Evolutionary conservation across 345 rosid species (phyloP).

Genomic region (Luvunga scandens): DNA sequence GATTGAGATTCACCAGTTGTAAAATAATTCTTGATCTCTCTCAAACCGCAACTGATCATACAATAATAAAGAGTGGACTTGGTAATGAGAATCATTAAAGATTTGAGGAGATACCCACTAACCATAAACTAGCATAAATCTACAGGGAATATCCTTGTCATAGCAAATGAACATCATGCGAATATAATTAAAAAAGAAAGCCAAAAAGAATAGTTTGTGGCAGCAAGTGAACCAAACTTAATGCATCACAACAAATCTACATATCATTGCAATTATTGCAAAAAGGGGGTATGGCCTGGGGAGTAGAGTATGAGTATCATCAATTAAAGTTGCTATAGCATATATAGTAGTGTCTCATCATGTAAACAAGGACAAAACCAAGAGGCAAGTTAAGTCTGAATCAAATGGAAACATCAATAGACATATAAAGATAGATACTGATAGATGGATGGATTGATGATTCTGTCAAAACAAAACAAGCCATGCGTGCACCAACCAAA

Average conservation of each 20-base stretch:
- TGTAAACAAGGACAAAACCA: conserved; percentile 7
- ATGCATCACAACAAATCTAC: conserved; percentile 1
- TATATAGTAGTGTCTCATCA: neutral
- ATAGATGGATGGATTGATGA: conserved; percentile 17
- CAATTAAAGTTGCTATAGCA: neutral
- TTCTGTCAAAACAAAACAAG: conserved; percentile 14
- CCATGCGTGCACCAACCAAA: conserved; percentile 40
- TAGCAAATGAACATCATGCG: conserved; percentile 6
- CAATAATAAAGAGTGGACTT: neutral
- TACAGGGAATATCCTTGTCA: conserved; percentile 20
- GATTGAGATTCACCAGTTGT: neutral
- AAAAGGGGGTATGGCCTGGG: neutral
- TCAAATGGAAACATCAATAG: conserved; percentile 19
- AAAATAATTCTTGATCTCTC: neutral
- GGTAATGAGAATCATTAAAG: conserved; percentile 8
- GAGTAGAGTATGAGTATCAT: neutral
- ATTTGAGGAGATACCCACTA: conserved; percentile 9
- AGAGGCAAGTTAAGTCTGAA: conserved; percentile 38
- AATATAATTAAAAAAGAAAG: conserved; percentile 7
- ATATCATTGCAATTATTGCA: conserved; percentile 24
- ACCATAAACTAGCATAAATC: neutral
- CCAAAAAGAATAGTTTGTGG: conserved; percentile 16
- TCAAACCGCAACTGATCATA: neutral
- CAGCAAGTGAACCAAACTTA: conserved; percentile 5
- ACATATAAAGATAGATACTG: conserved; percentile 17